A percentile compares a stretch with the other conserved stretches of the same genome.
Conservation (phyloP, 805 yeast genomes). For the Starmerella etchellsii region DNA sequence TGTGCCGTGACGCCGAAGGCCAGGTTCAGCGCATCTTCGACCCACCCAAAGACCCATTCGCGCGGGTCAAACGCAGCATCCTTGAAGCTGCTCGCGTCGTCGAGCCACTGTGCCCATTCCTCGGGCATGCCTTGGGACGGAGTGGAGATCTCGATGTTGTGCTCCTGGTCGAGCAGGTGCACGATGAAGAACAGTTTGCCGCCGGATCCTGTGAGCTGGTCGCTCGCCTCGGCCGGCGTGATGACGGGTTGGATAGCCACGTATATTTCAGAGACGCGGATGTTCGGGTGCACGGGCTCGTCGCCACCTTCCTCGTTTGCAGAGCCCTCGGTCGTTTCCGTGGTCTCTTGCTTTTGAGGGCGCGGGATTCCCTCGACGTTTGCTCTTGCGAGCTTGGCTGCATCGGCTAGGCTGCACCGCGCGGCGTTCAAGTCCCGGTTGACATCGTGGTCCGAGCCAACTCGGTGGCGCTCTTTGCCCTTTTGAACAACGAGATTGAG, state of each 20-base stretch:
- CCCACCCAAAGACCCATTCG: constrained; percentile 72
- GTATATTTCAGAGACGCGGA: constrained; percentile 45
- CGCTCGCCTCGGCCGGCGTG: constrained; percentile 7
- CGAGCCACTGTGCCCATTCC: constrained; percentile 91
- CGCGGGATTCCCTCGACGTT: constrained; percentile 67
- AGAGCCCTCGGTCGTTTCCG: no score
- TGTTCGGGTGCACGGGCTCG: constrained; percentile 13
- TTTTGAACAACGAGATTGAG: constrained; percentile 40
- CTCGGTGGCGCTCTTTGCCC: constrained; percentile 30
- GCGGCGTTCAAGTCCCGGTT: constrained; percentile 52
- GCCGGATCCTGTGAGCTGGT: neutral
- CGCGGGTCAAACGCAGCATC: constrained; percentile 56
- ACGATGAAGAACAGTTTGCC: constrained; percentile 58
- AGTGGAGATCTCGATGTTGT: constrained; percentile 57
- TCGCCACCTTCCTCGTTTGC: constrained; percentile 10
- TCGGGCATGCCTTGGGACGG: constrained; percentile 83
- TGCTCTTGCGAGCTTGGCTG: constrained; percentile 78
- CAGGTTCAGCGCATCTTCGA: constrained; percentile 62
- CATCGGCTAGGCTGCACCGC: constrained; percentile 65
- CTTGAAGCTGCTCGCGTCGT: constrained; percentile 26
- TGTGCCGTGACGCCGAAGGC: constrained; percentile 83
- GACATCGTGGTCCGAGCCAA: constrained; percentile 26
- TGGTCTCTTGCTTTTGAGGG: no score
- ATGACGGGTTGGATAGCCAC: constrained; percentile 54
- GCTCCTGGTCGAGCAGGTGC: constrained; percentile 64